Base-by-base conservation (phyloP, 768 basidiomycete genomes). In the Rhizopogon vinicolor region DNA sequence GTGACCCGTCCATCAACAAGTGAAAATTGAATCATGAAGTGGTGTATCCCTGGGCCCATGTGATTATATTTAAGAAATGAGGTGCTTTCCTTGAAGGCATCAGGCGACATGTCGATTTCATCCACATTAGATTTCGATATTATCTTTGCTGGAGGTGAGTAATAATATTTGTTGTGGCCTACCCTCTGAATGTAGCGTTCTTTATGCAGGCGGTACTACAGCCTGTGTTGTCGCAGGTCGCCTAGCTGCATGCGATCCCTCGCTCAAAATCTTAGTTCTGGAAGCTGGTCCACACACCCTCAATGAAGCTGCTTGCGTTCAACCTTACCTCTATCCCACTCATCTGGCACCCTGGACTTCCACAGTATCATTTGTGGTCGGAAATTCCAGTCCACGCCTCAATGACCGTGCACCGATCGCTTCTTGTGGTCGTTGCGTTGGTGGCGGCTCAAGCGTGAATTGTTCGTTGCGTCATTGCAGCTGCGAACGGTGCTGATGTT, bases 141-240 rank as follows among this genome's bases (percentile, higher is more conserved):
- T 16, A 75, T 85, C 56, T 78, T 84, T 56, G 81, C 79, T 33
- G 84, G 84, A 59, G 84, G 83, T 84, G 33, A 22, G 68, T 59
- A 37, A 41, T 40, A 10, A 28, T 49, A 37, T 55, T 35, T 5
- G 35, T 8, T 16, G 18, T 25, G 33, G 13, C 28, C 18, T 14
- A 39, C 42, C 31, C 41, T 61, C 63, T 28, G 53, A 56, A 31
- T 33, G 19, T 7, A 19, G 13, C 12, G 29, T 35, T 51, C 10
- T 39, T 7, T 19, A 16, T 25, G 16, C 60, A 73, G 74, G 72
- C 3, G 75, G 73, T 29, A 64, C 73, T 3, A 60, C 72, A 0
- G 71, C 64, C 1, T 71, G 75, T 33, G 56, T 75, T 5, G 55
- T 70, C n/a, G 66, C 68, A 42, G 65, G 64, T 3, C 63, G 65